A percentile compares a stretch with the other conserved stretches of the same genome.
Evolutionary conservation across 83 land plant genomes (phyloP).

Genomic region (Picea abies): DNA sequence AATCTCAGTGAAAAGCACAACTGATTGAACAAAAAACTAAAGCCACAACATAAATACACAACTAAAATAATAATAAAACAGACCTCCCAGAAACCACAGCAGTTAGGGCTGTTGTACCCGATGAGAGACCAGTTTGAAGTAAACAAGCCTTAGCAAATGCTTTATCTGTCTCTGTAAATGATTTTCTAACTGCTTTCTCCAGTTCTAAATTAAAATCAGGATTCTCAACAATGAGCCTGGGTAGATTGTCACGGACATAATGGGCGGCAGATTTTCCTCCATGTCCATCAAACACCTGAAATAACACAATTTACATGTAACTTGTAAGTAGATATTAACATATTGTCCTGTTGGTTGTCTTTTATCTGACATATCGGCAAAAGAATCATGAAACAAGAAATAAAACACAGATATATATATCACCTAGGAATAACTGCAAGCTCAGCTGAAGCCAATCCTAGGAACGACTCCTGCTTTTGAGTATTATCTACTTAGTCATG

Average conservation of each 20-base stretch:
- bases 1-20: neutral
- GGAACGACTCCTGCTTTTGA: no score
- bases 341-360: no score
- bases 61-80: neutral
- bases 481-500: no score
- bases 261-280: conserved; percentile 77
- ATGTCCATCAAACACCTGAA: conserved; percentile 90
- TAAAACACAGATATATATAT: no score
- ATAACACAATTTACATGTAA: neutral
- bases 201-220: conserved; percentile 63
- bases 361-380: no score
- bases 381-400: no score
- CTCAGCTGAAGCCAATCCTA: no score
- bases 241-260: conserved; percentile 71
- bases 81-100: conserved; percentile 82
- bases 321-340: no score
- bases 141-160: conserved; percentile 55
- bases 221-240: conserved; percentile 66
- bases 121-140: conserved; percentile 42
- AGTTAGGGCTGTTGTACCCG: conserved; percentile 80
- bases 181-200: conserved; percentile 67
- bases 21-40: neutral
- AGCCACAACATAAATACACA: neutral
- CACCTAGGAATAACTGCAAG: no score
- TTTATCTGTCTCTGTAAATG: conserved; percentile 60